A percentile compares a stretch with the other conserved stretches of the same genome.
These are phyloP conservation scores for Termitomyces sp. DNA, from an alignment of 768 basidiomycete species.

Conservation along the genomic window DNA sequence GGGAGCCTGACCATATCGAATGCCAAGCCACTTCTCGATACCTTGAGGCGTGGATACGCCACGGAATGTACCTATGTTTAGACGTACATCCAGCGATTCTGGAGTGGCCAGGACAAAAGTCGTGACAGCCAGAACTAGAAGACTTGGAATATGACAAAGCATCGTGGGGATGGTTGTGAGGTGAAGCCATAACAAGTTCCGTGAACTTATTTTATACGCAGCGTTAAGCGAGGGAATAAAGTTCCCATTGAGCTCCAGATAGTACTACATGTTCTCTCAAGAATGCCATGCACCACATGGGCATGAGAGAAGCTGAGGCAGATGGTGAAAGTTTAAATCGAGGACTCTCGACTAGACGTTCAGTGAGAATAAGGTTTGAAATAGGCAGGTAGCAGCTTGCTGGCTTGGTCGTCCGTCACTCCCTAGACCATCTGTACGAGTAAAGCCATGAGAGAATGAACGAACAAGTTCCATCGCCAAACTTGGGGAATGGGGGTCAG, in stretches of 20 bases:
- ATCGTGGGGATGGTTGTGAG: not conserved
- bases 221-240: not conserved
- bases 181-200: not conserved
- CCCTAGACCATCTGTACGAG: not conserved
- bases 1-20: conserved; percentile 57
- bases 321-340: not conserved
- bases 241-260: not conserved
- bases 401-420: not conserved
- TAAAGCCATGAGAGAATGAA: not conserved
- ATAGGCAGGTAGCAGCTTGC: not conserved
- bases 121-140: not conserved
- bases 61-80: conserved; percentile 42
- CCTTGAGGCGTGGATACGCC: conserved; percentile 38
- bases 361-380: not conserved
- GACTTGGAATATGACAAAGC: not conserved
- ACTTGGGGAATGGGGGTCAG: not conserved
- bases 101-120: not conserved
- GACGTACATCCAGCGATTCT: conserved; percentile 28
- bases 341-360: no score
- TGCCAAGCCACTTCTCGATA: conserved; percentile 55
- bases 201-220: not conserved
- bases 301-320: not conserved
- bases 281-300: not conserved
- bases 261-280: not conserved
- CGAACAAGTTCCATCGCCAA: no score